Percentiles rank a stretch among this genome's conserved stretches.
These are phyloP conservation scores for Sphenostylis stenocarpa DNA, from an alignment of 306 rosid species.

Conservation along the genomic window DNA sequence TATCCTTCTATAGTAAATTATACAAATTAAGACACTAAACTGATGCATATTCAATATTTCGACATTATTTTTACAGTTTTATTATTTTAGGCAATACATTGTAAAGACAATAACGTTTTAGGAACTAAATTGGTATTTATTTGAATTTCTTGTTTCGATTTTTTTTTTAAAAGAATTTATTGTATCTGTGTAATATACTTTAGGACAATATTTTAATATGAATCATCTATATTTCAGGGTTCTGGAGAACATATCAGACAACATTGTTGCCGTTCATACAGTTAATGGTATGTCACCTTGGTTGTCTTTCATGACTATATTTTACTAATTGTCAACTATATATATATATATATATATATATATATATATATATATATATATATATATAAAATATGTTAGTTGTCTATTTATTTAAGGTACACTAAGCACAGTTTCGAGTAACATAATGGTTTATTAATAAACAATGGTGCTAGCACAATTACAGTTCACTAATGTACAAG, in stretches of 20 bases:
- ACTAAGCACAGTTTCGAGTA: background rate
- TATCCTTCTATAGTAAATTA: too few relatives aligned
- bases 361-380: background rate
- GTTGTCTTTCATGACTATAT: background rate
- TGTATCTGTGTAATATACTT: background rate
- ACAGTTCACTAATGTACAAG: background rate
- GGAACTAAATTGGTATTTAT: too few relatives aligned
- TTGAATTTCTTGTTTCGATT: background rate
- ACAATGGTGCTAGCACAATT: background rate
- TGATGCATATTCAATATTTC: too few relatives aligned
- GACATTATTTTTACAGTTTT: too few relatives aligned
- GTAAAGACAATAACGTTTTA: too few relatives aligned
- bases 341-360: too few relatives aligned
- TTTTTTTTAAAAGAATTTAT: background rate
- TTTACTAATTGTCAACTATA: background rate
- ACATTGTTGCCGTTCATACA: slow-evolving; percentile 43
- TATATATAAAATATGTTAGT: background rate
- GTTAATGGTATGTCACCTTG: slow-evolving; percentile 30
- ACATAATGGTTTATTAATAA: background rate
- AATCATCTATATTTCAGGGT: slow-evolving; percentile 42
- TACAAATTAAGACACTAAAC: too few relatives aligned
- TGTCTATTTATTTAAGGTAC: too few relatives aligned
- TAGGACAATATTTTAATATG: background rate
- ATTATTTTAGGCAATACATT: too few relatives aligned
- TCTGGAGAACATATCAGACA: slow-evolving; percentile 47